Conservation (phyloP, 2,329 filamentous ascomycete genomes). For the Annulohypoxylon truncatum region DNA sequence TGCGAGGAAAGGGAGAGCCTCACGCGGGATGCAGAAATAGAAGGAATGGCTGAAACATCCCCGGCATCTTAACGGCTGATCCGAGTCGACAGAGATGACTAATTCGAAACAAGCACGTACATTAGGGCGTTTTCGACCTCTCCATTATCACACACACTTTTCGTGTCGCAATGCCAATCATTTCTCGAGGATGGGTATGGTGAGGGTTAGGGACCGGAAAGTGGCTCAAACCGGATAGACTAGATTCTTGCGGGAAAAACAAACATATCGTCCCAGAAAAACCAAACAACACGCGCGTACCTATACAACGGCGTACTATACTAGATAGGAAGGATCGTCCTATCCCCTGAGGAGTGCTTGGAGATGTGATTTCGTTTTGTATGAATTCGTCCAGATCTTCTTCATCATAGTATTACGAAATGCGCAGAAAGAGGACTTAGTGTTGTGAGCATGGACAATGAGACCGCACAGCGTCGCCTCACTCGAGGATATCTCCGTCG, state of each 20-base stretch:
- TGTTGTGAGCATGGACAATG: slow-evolving; percentile 14
- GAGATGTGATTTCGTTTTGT: slow-evolving; percentile 19
- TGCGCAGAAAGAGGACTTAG: slow-evolving; percentile 22
- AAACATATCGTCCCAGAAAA: slow-evolving; percentile 33
- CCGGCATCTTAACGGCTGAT: slow-evolving; percentile 39
- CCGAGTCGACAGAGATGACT: slow-evolving; percentile 42
- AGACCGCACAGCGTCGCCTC: slow-evolving; percentile 16
- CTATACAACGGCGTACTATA: slow-evolving; percentile 33
- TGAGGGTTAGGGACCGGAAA: slow-evolving; percentile 31
- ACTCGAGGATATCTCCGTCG: background rate
- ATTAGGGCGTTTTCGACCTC: slow-evolving; percentile 39
- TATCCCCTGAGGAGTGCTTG: slow-evolving; percentile 29
- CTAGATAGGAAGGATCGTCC: slow-evolving; percentile 39
- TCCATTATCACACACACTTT: slow-evolving; percentile 30
- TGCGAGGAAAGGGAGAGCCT: slow-evolving; percentile 35
- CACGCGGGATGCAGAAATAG: slow-evolving; percentile 34
- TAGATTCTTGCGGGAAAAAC: slow-evolving; percentile 32
- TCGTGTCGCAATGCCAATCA: slow-evolving; percentile 37
- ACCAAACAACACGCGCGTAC: slow-evolving; percentile 27
- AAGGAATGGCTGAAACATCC: slow-evolving; percentile 41
- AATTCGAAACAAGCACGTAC: slow-evolving; percentile 42
- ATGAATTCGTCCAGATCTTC: slow-evolving; percentile 19
- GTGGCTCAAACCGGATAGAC: slow-evolving; percentile 35
- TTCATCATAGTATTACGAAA: slow-evolving; percentile 9
- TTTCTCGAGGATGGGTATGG: slow-evolving; percentile 23